phyloP scores from a whole-genome alignment of 2,329 filamentous ascomycete species.

The Calonectria honghensis region DNA sequence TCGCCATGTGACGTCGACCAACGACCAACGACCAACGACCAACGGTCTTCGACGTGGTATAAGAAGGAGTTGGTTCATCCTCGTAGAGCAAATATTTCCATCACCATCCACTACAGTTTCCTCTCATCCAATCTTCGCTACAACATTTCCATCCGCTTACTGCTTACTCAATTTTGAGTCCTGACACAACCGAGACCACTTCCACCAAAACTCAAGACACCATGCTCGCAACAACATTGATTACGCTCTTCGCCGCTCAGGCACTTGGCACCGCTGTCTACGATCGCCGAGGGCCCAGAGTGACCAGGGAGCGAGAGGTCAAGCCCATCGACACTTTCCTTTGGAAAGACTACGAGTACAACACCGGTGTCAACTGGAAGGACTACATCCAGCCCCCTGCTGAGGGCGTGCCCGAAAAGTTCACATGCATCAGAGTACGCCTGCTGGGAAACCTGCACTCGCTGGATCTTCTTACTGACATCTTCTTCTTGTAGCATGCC shows the following conservation, averaged over 20 bases:
- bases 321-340: constrained; percentile 38
- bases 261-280: constrained; percentile 7
- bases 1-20: constrained; percentile 29
- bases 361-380: constrained; percentile 45
- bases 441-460: no score
- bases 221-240: constrained; percentile 34
- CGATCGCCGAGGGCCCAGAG: background rate
- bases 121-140: background rate
- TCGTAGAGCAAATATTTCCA: background rate
- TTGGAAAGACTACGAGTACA: constrained; percentile 38
- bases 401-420: constrained; percentile 37
- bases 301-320: background rate
- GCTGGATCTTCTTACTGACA: background rate
- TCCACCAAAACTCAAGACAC: background rate
- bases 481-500: constrained; percentile 27
- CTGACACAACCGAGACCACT: background rate
- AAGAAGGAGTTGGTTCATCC: background rate
- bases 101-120: background rate
- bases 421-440: constrained; percentile 45
- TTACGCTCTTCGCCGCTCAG: constrained; percentile 30
- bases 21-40: no score
- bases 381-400: constrained; percentile 31
- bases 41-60: background rate
- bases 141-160: background rate
- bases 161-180: background rate